Evolutionary conservation across 2,329 filamentous ascomycete species (phyloP).

Genomic region (Botrytis aclada): DNA sequence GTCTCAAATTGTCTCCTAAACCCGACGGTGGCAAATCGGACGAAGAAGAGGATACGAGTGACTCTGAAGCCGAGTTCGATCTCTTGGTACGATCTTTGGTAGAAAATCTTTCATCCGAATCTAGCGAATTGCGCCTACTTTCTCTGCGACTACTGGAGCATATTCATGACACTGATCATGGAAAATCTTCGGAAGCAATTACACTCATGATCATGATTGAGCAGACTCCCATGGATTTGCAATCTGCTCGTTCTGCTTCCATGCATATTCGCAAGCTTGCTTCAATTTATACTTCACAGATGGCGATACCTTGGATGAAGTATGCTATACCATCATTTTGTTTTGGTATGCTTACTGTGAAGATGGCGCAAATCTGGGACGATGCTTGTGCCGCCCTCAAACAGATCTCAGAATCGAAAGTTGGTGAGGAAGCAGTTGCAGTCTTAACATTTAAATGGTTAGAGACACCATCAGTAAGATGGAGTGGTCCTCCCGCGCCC

Average conservation of each 20-base stretch:
- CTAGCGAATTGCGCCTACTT: slow-evolving; percentile 68
- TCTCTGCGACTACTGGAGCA: slow-evolving; percentile 70
- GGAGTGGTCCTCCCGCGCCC: slow-evolving; percentile 46
- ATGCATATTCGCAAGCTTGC: slow-evolving; percentile 79
- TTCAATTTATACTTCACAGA: slow-evolving; percentile 54
- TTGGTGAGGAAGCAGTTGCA: slow-evolving; percentile 70
- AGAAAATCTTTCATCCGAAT: slow-evolving; percentile 70
- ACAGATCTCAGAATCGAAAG: slow-evolving; percentile 65
- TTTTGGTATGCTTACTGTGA: slow-evolving; percentile 85
- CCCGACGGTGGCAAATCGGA: slow-evolving; percentile 16
- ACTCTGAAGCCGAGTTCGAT: slow-evolving; percentile 54
- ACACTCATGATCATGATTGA: slow-evolving; percentile 74
- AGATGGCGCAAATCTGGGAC: slow-evolving; percentile 82
- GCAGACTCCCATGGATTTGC: slow-evolving; percentile 71
- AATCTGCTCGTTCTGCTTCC: slow-evolving; percentile 72
- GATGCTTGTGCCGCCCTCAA: slow-evolving; percentile 75
- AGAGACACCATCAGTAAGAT: slow-evolving; percentile 52
- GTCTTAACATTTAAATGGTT: slow-evolving; percentile 78
- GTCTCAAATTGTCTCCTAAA: slow-evolving; percentile 27
- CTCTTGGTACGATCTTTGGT: slow-evolving; percentile 63
- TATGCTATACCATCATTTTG: slow-evolving; percentile 76
- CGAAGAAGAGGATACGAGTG: slow-evolving; percentile 20
- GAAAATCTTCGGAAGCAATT: slow-evolving; percentile 50
- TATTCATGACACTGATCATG: slow-evolving; percentile 50
- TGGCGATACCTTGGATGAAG: slow-evolving; percentile 62